Base-by-base conservation (phyloP, 352 stramenopile species). In the Globisporangium cylindrosporum region DNA sequence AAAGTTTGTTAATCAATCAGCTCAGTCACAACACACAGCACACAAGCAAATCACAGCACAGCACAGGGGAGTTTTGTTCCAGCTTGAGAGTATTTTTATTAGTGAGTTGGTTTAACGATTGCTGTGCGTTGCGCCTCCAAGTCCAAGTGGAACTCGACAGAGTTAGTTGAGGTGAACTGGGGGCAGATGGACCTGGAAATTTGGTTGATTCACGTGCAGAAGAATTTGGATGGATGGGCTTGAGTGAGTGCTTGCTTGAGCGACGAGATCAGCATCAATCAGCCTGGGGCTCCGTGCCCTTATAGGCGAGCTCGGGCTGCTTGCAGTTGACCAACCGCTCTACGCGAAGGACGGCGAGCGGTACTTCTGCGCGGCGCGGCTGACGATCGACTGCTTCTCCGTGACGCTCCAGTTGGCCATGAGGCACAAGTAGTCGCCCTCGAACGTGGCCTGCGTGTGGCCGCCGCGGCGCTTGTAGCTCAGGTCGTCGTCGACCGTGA, bases 401-500 rank as follows among this genome's bases (percentile, higher is more conserved):
- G 80, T 76, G 68, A 86, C 74, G 51, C 75, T 41, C 71, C 81
- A 95, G 72, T 91, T 95, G 66, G 84, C 88, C 86, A 94, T 95
- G 62, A 91, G 74, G 68, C 84, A 92, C 59, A 92, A 77, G 76
- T 94, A 92, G 76, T 95, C 86, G 38, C 86, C 88, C 55, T 95
- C 88, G 56, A 95, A 94, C 38, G 82, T 92, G 38, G 86, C 86
- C 74, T 93, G 88, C 56, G 88, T 95, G 76, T 92, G 86, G 32
- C 88, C 88, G 14, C 88, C 86, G 64, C 86, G 84, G 75, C 88
- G 88, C 73, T 92, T 93, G 82, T 93, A 95, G 61, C 74, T 72
- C 64, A 92, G 73, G 34, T 90, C 82, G 53, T 93, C 86, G 64
- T 93, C 83, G 36, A 90, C 80, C 36, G 84, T 79, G 56, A 93